These are phyloP conservation scores for Moringa oleifera DNA, from an alignment of 345 rosid genomes.

Conservation along the genomic window DNA sequence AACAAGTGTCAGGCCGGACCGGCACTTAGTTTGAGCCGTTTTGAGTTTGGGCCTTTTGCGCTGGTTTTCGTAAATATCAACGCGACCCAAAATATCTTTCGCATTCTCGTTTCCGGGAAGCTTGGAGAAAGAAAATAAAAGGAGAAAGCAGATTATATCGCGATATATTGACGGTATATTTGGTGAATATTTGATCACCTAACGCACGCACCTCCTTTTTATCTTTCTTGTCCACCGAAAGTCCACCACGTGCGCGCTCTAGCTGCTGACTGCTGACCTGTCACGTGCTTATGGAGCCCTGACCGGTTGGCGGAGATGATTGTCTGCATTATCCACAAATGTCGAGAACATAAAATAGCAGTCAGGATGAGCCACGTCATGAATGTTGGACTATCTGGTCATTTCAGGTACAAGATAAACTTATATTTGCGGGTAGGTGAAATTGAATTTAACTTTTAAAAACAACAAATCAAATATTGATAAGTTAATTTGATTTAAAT, in stretches of 20 bases:
- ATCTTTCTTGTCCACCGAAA: constrained; percentile 4
- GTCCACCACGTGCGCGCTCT: constrained; percentile 13
- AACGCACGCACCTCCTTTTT: background rate
- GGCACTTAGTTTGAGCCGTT: background rate
- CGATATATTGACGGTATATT: constrained; percentile 11
- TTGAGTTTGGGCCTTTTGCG: background rate
- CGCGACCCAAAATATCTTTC: background rate
- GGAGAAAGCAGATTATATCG: background rate
- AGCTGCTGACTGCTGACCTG: no score
- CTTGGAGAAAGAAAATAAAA: no score
- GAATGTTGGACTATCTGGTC: no score
- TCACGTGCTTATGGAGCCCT: constrained; percentile 3
- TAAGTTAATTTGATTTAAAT: no score
- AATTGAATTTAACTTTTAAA: no score
- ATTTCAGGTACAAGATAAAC: no score
- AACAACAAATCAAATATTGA: no score
- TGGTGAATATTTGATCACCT: constrained; percentile 16
- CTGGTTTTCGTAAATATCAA: background rate
- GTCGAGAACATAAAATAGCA: no score
- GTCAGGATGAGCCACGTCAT: no score
- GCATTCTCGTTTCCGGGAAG: constrained; percentile 16
- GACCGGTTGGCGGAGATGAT: no score
- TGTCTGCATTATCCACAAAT: no score
- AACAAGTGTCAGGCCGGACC: background rate
- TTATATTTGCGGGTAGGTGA: no score